Conservation (phyloP, 768 basidiomycete species). For the Kwoniella heveanensis region DNA sequence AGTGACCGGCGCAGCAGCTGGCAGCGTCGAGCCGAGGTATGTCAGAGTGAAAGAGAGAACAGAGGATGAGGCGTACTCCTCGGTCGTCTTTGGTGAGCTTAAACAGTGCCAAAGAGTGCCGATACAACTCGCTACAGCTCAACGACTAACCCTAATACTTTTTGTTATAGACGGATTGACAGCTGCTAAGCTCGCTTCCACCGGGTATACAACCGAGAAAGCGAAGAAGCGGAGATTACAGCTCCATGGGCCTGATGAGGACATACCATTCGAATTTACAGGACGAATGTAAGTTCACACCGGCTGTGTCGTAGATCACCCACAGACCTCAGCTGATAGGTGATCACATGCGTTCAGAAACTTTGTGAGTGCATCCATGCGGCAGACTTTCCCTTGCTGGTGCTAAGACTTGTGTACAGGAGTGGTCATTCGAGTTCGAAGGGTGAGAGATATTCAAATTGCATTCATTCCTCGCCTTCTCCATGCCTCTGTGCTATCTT, state of each 20-base stretch:
- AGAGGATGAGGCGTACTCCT: conserved; percentile 39
- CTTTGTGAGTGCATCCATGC: conserved; percentile 12
- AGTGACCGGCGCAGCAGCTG: neutral
- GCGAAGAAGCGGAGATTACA: conserved; percentile 47
- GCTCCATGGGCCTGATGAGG: conserved; percentile 53
- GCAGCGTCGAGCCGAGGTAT: conserved; percentile 24
- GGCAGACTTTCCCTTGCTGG: neutral
- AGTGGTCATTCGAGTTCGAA: conserved; percentile 54
- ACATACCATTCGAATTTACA: conserved; percentile 46
- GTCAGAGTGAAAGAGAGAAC: conserved; percentile 33
- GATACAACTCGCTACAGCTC: no score
- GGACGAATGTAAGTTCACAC: conserved; percentile 45
- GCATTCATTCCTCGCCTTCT: neutral
- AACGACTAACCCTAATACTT: neutral
- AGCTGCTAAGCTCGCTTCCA: conserved; percentile 43
- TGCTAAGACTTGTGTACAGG: conserved; percentile 25
- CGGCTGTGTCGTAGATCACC: no score
- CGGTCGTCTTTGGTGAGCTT: conserved; percentile 42
- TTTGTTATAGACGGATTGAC: conserved; percentile 39
- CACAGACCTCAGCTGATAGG: no score
- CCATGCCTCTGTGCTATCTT: no score
- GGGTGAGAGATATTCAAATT: conserved; percentile 26
- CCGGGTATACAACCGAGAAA: conserved; percentile 39
- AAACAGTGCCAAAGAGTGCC: no score
- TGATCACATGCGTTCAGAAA: conserved; percentile 8